phyloP scores from a whole-genome alignment of 768 basidiomycete genomes.

The Lepiota brunneoincarnata region DNA sequence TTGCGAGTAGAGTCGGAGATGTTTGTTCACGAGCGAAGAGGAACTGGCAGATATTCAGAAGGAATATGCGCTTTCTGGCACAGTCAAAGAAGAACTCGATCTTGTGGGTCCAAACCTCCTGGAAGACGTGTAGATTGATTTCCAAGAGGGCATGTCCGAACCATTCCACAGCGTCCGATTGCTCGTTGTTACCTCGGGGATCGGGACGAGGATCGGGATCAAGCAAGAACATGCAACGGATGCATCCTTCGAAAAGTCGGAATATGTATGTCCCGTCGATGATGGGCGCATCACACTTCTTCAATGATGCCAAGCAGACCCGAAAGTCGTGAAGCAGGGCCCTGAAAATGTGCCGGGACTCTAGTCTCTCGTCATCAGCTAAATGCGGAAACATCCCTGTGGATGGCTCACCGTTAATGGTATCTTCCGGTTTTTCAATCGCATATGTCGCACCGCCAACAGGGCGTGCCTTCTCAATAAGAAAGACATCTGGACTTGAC shows the following conservation, averaged over 20 bases:
- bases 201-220: slow-evolving; percentile 56
- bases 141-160: slow-evolving; percentile 75
- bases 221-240: slow-evolving; percentile 83
- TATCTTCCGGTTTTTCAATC: slow-evolving; percentile 78
- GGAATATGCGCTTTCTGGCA: slow-evolving; percentile 69
- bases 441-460: slow-evolving; percentile 76
- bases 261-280: slow-evolving; percentile 88
- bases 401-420: slow-evolving; percentile 63
- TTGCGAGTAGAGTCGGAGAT: slow-evolving; percentile 81
- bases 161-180: slow-evolving; percentile 82
- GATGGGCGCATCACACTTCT: slow-evolving; percentile 73
- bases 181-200: slow-evolving; percentile 38
- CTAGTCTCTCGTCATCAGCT: slow-evolving; percentile 37
- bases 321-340: slow-evolving; percentile 89
- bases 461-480: slow-evolving; percentile 85
- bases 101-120: slow-evolving; percentile 94
- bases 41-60: slow-evolving; percentile 82
- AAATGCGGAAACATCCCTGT: background rate
- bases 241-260: slow-evolving; percentile 81
- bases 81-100: slow-evolving; percentile 88
- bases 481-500: slow-evolving; percentile 46
- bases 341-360: slow-evolving; percentile 82
- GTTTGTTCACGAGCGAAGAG: slow-evolving; percentile 77
- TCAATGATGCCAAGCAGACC: slow-evolving; percentile 70
- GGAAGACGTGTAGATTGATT: slow-evolving; percentile 88